Percentiles rank a stretch among this genome's conserved stretches.
Evolutionary conservation across 345 rosid genomes (phyloP).

Genomic region (Anacardium occidentale): DNA sequence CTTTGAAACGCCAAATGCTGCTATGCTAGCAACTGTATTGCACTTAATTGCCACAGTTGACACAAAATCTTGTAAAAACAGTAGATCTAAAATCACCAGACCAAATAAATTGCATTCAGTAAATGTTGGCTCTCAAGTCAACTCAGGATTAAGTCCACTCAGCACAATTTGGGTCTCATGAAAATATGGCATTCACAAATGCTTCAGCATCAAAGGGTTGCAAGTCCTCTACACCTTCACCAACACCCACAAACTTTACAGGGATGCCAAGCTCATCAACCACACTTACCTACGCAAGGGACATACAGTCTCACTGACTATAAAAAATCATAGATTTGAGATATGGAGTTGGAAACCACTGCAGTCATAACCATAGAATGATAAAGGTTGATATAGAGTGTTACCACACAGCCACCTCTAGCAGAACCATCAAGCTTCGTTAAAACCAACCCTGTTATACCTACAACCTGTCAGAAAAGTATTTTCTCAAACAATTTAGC

Average conservation of each 20-base stretch:
- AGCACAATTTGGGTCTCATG: conserved; percentile 35
- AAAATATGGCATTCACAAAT: conserved; percentile 80
- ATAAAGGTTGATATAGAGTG: not conserved
- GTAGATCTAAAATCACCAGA: not conserved
- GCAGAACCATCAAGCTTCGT: conserved; percentile 97
- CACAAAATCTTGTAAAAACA: too few species aligned
- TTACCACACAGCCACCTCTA: conserved; percentile 97
- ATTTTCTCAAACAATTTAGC: conserved; percentile 7
- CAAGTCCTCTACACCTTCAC: conserved; percentile 89
- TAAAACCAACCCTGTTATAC: conserved; percentile 86
- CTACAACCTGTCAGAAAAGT: conserved; percentile 57
- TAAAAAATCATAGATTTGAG: not conserved
- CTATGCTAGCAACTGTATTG: not conserved
- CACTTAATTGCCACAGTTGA: too few species aligned
- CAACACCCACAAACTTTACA: conserved; percentile 91
- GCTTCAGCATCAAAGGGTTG: conserved; percentile 92
- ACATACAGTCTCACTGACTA: conserved; percentile 6
- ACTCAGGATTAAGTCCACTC: not conserved
- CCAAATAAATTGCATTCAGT: not conserved
- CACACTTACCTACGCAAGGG: conserved; percentile 71
- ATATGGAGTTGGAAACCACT: not conserved
- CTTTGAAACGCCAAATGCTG: not conserved
- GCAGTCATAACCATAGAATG: not conserved
- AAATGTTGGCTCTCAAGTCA: not conserved
- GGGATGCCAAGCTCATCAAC: conserved; percentile 95